Evolutionary conservation across 441 rosid species (phyloP).

Genomic region (Hura crepitans): DNA sequence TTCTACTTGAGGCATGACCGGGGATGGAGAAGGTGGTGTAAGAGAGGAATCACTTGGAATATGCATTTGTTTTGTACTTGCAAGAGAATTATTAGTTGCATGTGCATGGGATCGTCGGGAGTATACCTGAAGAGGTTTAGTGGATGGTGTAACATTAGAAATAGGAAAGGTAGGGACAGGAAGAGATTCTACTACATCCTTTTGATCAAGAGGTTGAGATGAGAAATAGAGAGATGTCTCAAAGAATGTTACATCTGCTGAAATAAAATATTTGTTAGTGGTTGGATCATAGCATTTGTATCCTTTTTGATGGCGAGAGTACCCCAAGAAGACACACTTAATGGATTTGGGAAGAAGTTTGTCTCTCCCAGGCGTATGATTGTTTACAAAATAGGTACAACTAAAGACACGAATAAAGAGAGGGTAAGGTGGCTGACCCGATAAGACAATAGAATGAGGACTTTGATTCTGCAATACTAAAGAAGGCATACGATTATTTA

Average conservation of each 20-base stretch:
- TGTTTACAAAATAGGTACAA: no score
- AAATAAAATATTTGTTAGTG: background rate
- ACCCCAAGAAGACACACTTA: no score
- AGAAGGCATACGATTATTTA: no score
- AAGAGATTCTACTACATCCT: background rate
- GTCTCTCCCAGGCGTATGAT: no score
- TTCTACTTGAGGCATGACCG: background rate
- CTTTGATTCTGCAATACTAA: no score
- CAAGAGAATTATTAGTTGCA: background rate
- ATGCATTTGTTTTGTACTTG: background rate
- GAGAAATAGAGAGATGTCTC: background rate
- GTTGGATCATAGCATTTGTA: background rate
- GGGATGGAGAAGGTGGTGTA: background rate
- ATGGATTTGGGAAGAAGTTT: no score
- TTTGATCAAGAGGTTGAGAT: no score
- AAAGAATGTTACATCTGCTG: background rate
- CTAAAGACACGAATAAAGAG: no score
- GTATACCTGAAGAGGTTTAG: background rate
- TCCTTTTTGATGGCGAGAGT: no score
- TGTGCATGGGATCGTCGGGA: background rate
- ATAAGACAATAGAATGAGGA: no score
- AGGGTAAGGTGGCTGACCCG: no score
- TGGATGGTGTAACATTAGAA: background rate
- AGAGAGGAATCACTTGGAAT: background rate
- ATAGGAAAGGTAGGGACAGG: background rate